Conservation (phyloP, 371 early-diverging fungal species). For the Saksenaea oblongispora region DNA sequence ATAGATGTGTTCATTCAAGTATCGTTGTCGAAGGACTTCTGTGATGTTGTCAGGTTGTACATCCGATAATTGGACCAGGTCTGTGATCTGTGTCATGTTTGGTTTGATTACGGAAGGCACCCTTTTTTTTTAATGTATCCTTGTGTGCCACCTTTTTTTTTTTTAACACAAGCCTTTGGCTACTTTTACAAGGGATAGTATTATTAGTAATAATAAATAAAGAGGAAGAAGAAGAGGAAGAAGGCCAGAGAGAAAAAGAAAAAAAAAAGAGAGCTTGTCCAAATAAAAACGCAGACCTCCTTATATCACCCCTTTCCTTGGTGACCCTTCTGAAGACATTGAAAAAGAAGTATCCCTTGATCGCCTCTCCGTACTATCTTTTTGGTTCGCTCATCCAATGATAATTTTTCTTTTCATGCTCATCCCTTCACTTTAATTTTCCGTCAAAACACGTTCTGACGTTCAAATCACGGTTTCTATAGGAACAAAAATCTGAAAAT, state of each 20-base stretch:
- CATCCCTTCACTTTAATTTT: not conserved
- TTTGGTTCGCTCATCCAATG: not conserved
- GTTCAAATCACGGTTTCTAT: not conserved
- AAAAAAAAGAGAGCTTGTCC: not conserved
- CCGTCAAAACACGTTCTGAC: not conserved
- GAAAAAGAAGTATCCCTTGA: not conserved
- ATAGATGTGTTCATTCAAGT: conserved; percentile 52
- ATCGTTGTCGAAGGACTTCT: conserved; percentile 54
- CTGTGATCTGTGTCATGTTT: conserved; percentile 19
- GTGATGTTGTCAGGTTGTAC: conserved; percentile 48
- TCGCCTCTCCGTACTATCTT: not conserved
- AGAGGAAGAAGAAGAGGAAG: not conserved
- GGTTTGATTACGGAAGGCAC: not conserved
- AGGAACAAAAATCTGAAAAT: too few species aligned
- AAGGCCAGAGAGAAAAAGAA: not conserved
- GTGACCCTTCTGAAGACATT: not conserved
- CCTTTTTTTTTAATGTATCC: not conserved
- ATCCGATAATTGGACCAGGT: conserved; percentile 30
- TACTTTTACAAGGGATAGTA: conserved; percentile 10
- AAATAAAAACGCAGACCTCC: conserved; percentile 1
- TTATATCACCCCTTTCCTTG: not conserved
- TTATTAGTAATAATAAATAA: not conserved
- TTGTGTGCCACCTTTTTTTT: not conserved
- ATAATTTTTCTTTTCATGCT: too few species aligned
- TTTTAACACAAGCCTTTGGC: not conserved